Base-by-base conservation (phyloP, 2,329 filamentous ascomycete genomes). In the Sclerotinia sclerotiorum region DNA sequence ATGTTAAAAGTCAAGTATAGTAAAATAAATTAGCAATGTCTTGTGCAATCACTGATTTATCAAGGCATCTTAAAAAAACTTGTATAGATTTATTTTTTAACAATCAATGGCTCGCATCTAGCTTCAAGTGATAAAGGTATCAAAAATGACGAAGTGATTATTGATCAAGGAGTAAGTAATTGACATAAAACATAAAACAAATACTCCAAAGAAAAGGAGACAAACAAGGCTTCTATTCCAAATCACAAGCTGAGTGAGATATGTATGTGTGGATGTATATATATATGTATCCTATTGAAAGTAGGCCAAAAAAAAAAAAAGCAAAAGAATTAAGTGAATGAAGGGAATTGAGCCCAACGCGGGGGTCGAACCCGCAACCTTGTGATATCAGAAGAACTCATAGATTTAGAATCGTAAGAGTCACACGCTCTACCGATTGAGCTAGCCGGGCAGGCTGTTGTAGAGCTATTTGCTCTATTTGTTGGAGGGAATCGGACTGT, bases 371-470 rank as follows among this genome's bases (percentile, higher is more conserved):
- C 60, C 60, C 60, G 29, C 60, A 63, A 63, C 60, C 60, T 63
- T 63, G 60, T 63, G 60, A 63, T 63, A 19, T 35, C 58, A 51
- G 44, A 61, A 32, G 29, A 62, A 62, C 58, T 62, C 58, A 35
- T 49, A 62, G 46, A 39, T 51, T 24, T 51, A 49, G 21, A 55
- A 67, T 55, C 65, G 3, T 75, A 74, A 75, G 73, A 75, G 73
- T 70, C 74, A 73, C 73, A 76, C 74, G 74, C 74, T 75, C 74
- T 75, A 76, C 74, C 73, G 73, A 75, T 74, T 75, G 74, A 75
- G 74, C 74, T 76, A 74, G 69, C 73, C 72, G 70, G 73, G 73
- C 71, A 44, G 60, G 52, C 57, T 68, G 15, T 42, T 42, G 13
- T 15, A 42, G 39, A 8, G 10, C 39, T 42, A 13, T 42, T 62